Percentiles rank a stretch among this genome's conserved stretches.
Evolutionary conservation across 192 early-diverging fungal genomes (phyloP).

Genomic region (Jimgerdemannia flammicorona): DNA sequence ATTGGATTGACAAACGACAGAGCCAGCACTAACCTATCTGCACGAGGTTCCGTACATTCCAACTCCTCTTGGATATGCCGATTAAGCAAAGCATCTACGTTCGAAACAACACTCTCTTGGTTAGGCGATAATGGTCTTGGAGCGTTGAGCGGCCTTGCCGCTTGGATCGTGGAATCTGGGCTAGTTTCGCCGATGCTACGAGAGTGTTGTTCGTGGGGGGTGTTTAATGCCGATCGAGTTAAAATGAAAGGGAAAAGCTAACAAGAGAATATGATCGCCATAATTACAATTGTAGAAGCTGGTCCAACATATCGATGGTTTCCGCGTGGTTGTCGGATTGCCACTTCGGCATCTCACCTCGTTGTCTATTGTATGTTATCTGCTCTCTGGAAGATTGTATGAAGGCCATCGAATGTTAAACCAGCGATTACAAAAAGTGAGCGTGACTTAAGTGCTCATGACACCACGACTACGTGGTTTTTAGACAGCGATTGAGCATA

Average conservation of each 20-base stretch:
- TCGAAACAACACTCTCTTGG: slow-evolving; percentile 15
- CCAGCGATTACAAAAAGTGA: not conserved
- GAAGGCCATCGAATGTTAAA: not conserved
- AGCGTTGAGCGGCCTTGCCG: slow-evolving; percentile 34
- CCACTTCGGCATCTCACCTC: slow-evolving; percentile 34
- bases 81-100: slow-evolving; percentile 38
- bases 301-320: slow-evolving; percentile 51
- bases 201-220: not conserved
- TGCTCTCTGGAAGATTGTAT: slow-evolving; percentile 22
- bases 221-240: too few relatives aligned
- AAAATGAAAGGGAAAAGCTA: not conserved
- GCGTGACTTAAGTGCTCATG: not conserved
- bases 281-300: slow-evolving; percentile 50
- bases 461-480: too few relatives aligned
- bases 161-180: slow-evolving; percentile 55
- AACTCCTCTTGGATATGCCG: slow-evolving; percentile 44
- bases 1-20: not conserved
- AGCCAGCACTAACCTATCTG: not conserved
- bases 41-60: not conserved
- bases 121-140: slow-evolving; percentile 17
- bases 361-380: slow-evolving; percentile 25
- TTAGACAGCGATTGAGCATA: too few relatives aligned
- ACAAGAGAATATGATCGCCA: slow-evolving; percentile 5
- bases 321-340: slow-evolving; percentile 20
- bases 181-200: slow-evolving; percentile 48